Evolutionary conservation across 495 filamentous ascomycete species (phyloP).

Genomic region (Xeromyces bisporus): DNA sequence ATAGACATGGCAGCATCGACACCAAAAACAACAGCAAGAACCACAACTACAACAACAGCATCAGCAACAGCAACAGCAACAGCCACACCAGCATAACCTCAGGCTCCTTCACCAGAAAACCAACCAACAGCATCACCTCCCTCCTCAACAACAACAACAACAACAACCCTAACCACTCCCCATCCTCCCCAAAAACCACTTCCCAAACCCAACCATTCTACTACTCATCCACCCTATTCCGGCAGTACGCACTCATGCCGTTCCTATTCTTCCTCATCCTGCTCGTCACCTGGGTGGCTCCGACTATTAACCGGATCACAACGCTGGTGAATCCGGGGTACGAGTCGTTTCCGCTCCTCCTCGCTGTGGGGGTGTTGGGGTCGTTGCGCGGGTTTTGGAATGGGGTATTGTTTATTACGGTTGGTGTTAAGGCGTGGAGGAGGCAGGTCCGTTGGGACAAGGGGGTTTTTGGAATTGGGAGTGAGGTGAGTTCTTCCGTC

Average conservation of each 20-base stretch:
- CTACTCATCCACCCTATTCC: conserved; percentile 21
- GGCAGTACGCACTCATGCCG: conserved; percentile 32
- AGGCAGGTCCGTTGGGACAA: conserved; percentile 4
- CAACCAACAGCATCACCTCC: too few relatives aligned
- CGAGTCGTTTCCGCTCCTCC: conserved; percentile 19
- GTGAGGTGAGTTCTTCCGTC: neutral
- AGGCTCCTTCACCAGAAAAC: too few relatives aligned
- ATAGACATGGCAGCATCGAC: too few relatives aligned
- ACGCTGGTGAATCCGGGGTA: conserved; percentile 18
- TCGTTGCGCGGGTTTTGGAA: conserved; percentile 34
- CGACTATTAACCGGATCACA: conserved; percentile 22
- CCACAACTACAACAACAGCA: too few relatives aligned
- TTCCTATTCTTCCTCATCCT: conserved; percentile 30
- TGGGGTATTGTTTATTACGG: conserved; percentile 25
- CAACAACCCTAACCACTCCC: too few relatives aligned
- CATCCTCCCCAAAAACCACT: too few relatives aligned
- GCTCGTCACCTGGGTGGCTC: conserved; percentile 28
- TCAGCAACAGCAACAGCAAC: too few relatives aligned
- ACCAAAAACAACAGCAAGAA: too few relatives aligned
- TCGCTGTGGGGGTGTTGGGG: conserved; percentile 22
- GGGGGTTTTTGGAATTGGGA: neutral
- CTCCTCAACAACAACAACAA: too few relatives aligned
- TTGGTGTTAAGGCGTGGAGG: conserved; percentile 23
- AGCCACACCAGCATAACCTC: too few relatives aligned
- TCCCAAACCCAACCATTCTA: too few relatives aligned